phyloP scores from a whole-genome alignment of 768 basidiomycete genomes.

The Serpula lacrymans region DNA sequence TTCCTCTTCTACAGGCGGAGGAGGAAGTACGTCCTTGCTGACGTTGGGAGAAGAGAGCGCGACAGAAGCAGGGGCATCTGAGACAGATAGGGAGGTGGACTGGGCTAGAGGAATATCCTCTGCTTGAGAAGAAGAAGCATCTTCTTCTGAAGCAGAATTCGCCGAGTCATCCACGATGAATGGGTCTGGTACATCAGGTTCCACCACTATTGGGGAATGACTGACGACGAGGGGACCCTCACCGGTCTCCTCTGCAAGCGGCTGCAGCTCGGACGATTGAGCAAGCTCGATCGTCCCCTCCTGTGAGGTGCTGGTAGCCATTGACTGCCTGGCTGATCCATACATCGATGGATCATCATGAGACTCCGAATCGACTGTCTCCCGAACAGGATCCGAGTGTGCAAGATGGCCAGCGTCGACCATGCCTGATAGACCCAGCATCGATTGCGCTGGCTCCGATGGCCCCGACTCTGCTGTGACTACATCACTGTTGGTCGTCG shows the following conservation, averaged over 20 bases:
- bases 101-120: constrained; percentile 44
- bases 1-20: constrained; percentile 42
- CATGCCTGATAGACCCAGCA: constrained; percentile 1
- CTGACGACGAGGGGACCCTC: constrained; percentile 4
- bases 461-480: constrained; percentile 1
- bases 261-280: constrained; percentile 3
- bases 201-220: constrained; percentile 26
- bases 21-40: constrained; percentile 52
- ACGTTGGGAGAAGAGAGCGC: constrained; percentile 35
- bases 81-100: constrained; percentile 15
- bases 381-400: too few species aligned
- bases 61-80: constrained; percentile 12
- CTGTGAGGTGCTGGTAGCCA: not conserved
- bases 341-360: not conserved
- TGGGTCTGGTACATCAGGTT: constrained; percentile 54
- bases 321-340: not conserved
- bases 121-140: constrained; percentile 11
- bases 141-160: constrained; percentile 31
- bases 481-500: not conserved
- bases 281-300: not conserved
- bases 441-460: not conserved
- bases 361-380: constrained; percentile 3
- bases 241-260: constrained; percentile 8
- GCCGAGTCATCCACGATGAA: constrained; percentile 60
- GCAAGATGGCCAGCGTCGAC: constrained; percentile 2